phyloP scores from a whole-genome alignment of 2,329 filamentous ascomycete species.

The Fusarium palustre region DNA sequence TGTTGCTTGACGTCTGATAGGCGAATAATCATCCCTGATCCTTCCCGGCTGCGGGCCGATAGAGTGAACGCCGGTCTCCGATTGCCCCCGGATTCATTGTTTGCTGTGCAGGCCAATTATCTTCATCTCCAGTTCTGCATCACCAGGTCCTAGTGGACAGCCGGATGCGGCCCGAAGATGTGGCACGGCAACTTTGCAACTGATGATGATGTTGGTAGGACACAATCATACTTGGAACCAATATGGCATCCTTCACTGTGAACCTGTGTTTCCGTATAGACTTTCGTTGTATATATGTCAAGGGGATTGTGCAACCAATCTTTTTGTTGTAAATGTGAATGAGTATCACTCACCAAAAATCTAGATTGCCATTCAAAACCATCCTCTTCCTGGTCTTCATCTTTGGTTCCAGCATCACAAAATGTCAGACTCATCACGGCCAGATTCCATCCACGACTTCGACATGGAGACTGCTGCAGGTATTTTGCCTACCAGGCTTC shows the following conservation, averaged over 20 bases:
- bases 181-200: background rate
- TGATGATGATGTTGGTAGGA: background rate
- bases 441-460: constrained; percentile 4
- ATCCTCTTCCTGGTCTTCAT: background rate
- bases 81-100: background rate
- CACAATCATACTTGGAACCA: background rate
- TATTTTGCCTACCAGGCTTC: background rate
- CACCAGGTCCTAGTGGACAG: background rate
- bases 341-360: background rate
- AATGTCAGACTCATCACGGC: constrained; percentile 2
- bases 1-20: background rate
- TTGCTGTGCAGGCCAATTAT: background rate
- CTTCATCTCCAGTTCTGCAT: background rate
- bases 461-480: constrained; percentile 4
- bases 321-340: background rate
- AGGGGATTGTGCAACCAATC: background rate
- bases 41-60: background rate
- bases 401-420: background rate
- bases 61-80: background rate
- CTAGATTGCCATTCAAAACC: background rate
- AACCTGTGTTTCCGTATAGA: background rate
- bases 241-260: background rate
- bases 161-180: background rate
- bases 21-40: background rate
- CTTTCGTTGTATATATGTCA: background rate